phyloP scores from a whole-genome alignment of 257 asterid genomes.

The Schizonepeta tenuifolia region DNA sequence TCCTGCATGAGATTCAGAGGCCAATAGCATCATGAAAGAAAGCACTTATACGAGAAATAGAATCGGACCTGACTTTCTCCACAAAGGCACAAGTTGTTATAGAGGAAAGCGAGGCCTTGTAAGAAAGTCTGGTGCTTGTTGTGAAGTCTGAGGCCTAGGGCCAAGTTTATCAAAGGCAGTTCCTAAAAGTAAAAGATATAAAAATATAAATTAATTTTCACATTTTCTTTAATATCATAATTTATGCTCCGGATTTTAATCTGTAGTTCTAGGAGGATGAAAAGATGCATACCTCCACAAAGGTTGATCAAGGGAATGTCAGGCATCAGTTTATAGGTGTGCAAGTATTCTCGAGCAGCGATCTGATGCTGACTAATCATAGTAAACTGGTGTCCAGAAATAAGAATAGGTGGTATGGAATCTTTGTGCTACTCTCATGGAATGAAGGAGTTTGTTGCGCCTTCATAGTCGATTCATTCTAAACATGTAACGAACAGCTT shows the following conservation, averaged over 20 bases:
- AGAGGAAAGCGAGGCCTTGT: slow-evolving; percentile 82
- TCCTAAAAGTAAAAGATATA: slow-evolving; percentile 45
- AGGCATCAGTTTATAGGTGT: slow-evolving; percentile 77
- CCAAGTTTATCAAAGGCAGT: slow-evolving; percentile 83
- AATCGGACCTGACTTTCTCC: slow-evolving; percentile 66
- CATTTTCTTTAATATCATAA: background rate
- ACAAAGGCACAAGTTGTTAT: slow-evolving; percentile 57
- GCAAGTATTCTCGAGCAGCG: slow-evolving; percentile 81
- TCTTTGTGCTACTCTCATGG: slow-evolving; percentile 65
- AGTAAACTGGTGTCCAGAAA: slow-evolving; percentile 78
- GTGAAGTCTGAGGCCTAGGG: slow-evolving; percentile 74
- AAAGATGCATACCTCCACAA: slow-evolving; percentile 61
- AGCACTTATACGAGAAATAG: background rate
- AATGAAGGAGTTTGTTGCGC: slow-evolving; percentile 69
- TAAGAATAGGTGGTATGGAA: slow-evolving; percentile 70
- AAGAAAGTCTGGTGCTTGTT: slow-evolving; percentile 80
- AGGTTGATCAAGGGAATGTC: slow-evolving; percentile 79
- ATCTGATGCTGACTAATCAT: slow-evolving; percentile 77
- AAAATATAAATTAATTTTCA: background rate
- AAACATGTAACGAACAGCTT: slow-evolving; percentile 29
- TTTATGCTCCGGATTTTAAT: background rate
- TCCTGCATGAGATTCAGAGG: slow-evolving; percentile 46
- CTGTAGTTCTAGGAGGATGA: slow-evolving; percentile 6
- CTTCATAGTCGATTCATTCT: slow-evolving; percentile 49
- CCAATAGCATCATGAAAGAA: background rate